Percentiles rank a stretch among this genome's conserved stretches.
These are phyloP conservation scores for Logfia minima DNA, from an alignment of 129 eudicot genomes.

Conservation along the genomic window DNA sequence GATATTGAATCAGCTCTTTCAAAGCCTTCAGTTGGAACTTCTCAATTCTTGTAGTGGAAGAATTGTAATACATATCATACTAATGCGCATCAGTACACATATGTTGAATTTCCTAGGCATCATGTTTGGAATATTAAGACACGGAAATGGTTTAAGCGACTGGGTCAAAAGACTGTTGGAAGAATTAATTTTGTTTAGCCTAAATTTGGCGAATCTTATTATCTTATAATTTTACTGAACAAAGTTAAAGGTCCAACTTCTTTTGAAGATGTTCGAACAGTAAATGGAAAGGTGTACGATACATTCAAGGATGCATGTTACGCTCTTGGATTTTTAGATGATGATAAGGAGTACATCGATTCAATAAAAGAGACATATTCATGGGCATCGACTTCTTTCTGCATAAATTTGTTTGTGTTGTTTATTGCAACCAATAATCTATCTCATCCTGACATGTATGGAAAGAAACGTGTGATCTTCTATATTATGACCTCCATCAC, in stretches of 20 bases:
- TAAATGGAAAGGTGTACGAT: background rate
- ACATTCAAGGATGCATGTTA: background rate
- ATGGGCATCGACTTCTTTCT: background rate
- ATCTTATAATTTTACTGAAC: background rate
- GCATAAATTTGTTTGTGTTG: background rate
- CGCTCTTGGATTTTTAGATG: background rate
- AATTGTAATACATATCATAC: background rate
- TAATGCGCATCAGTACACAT: background rate
- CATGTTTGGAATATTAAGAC: background rate
- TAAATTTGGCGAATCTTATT: background rate
- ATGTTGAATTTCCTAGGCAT: background rate
- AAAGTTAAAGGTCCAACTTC: background rate
- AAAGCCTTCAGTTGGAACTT: background rate
- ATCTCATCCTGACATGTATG: background rate
- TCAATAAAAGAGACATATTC: background rate
- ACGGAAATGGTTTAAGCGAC: too few species aligned
- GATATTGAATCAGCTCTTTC: background rate
- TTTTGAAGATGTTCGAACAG: background rate
- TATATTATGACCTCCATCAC: background rate
- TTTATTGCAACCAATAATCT: background rate
- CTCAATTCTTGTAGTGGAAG: background rate
- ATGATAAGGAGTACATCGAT: background rate
- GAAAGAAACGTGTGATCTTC: background rate
- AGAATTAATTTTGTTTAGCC: background rate
- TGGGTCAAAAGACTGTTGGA: background rate